A percentile compares a stretch with the other conserved stretches of the same genome.
Conservation (phyloP, 106 monocot species). For the Phalaenopsis aphrodite region DNA sequence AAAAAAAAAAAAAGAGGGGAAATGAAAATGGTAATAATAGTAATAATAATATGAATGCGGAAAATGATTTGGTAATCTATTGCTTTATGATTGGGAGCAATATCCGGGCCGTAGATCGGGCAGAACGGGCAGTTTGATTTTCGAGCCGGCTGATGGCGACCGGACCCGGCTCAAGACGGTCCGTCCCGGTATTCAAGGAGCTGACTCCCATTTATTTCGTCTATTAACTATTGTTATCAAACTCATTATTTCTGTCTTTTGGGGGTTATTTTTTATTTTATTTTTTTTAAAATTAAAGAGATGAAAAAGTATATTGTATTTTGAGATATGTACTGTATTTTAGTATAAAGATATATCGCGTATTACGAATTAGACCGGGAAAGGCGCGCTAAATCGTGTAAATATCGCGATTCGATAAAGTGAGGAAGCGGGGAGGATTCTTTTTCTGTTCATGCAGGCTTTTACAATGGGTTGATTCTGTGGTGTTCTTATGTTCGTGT, state of each 20-base stretch:
- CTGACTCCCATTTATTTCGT: conserved; percentile 11
- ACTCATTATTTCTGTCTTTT: background rate
- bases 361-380: too few species aligned
- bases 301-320: too few species aligned
- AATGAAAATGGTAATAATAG: background rate
- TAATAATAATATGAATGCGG: background rate
- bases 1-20: background rate
- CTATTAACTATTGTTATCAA: background rate
- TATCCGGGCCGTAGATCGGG: background rate
- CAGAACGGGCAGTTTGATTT: conserved; percentile 3
- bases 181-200: background rate
- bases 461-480: too few species aligned
- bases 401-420: too few species aligned
- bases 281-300: too few species aligned
- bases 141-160: conserved; percentile 3
- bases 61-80: conserved; percentile 10
- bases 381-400: too few species aligned
- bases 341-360: too few species aligned
- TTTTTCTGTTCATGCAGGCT: too few species aligned
- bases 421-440: too few species aligned
- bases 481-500: too few species aligned
- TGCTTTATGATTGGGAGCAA: conserved; percentile 10
- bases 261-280: too few species aligned
- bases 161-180: background rate
- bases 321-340: too few species aligned